Evolutionary conservation across 495 filamentous ascomycete genomes (phyloP).

Genomic region (Lepidopterella palustris): DNA sequence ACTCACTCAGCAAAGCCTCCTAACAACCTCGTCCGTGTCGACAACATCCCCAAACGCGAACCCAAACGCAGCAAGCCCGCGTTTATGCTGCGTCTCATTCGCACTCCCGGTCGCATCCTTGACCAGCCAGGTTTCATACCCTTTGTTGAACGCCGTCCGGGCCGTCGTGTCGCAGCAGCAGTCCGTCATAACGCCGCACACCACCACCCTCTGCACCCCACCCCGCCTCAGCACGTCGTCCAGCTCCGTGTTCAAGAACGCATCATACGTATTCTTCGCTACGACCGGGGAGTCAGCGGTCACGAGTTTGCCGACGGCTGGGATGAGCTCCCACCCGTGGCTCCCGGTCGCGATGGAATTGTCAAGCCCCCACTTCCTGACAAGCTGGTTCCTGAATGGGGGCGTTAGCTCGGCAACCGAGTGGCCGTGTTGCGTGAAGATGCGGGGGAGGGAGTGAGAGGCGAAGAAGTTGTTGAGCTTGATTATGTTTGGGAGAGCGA

Average conservation of each 20-base stretch:
- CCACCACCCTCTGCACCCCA: conserved; percentile 32
- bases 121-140: conserved; percentile 41
- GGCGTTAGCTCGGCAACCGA: conserved; percentile 32
- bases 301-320: conserved; percentile 28
- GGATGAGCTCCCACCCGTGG: conserved; percentile 35
- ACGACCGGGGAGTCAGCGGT: conserved; percentile 7
- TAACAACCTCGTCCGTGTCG: conserved; percentile 31
- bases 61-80: conserved; percentile 32
- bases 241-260: conserved; percentile 26
- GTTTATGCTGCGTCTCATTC: conserved; percentile 34
- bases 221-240: conserved; percentile 21
- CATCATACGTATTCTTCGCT: conserved; percentile 31
- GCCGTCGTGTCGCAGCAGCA: conserved; percentile 42
- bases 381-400: conserved; percentile 40
- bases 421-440: conserved; percentile 45
- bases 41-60: conserved; percentile 37
- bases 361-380: conserved; percentile 38
- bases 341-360: conserved; percentile 32
- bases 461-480: conserved; percentile 31
- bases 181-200: conserved; percentile 43
- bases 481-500: not conserved
- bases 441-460: conserved; percentile 24
- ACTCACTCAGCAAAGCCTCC: conserved; percentile 13
- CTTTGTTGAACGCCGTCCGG: conserved; percentile 40
- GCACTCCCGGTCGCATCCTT: conserved; percentile 38